Evolutionary conservation across 805 yeast genomes (phyloP), one percentile per base, ranked within the genome.

Genomic region (Wickerhamiella kurtzmanii): DNA sequence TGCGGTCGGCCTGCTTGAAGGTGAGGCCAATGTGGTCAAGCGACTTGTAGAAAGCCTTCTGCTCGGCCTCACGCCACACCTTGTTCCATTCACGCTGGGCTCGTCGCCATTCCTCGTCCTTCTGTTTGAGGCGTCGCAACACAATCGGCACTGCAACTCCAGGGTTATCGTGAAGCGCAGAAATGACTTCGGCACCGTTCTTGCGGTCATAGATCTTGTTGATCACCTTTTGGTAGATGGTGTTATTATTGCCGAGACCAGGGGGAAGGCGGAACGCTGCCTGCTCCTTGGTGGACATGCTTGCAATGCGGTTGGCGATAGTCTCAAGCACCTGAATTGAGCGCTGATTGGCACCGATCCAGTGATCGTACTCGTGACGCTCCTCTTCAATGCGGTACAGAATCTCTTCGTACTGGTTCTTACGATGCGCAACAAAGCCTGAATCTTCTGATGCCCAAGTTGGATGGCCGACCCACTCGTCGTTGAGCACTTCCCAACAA

Each of bases 371-470:
- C 64, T 92, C 98, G 56, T 88, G 95, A 61, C 99, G 79, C 66
- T 92, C 98, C 63, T 92, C 98, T 65, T 92, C 98, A 49, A 88
- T 85, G 62, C 94, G 81, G 69, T 87, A 88, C 46, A 92, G 67
- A 44, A 92, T 84, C 63, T 92, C 99, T 65, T 92, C 99, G 62
- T 89, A 92, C 67, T 92, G 98, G 62, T 92, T 92, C 65, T 92
- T 92, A 54, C 97, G 77, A 64, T 92, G 99, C n/a, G 98, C 96
- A 61, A 92, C 88, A 58, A 89, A 92, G 0, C 98, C 99, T 11
- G 96, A 84, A 64, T 92, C 99, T 64, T 92, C 99, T 0, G 97
- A 89, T 3, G 97, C 98, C 99, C 99, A 92, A n/a, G 95, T 94
- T 19, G 99, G 99, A 65, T 92, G 97, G 4, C 96, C 96, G 35